A percentile compares a stretch with the other conserved stretches of the same genome.
Evolutionary conservation across 257 asterid species (phyloP).

Genomic region (Salvia hispanica): DNA sequence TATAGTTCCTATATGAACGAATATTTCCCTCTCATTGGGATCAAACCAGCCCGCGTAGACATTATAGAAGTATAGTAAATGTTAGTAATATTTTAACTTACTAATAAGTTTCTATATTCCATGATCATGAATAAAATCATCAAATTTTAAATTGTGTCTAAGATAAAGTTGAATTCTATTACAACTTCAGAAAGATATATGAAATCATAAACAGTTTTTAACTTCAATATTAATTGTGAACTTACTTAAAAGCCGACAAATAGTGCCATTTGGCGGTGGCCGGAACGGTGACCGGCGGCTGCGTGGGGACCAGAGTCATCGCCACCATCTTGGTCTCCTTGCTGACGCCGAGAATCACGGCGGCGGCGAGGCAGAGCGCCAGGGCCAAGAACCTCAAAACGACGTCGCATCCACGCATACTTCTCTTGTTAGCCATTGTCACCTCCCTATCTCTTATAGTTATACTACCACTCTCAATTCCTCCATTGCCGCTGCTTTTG

Average conservation of each 20-base stretch:
- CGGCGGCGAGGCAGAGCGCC: slow-evolving; percentile 49
- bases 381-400: slow-evolving; percentile 58
- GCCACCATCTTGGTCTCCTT: slow-evolving; percentile 47
- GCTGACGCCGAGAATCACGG: slow-evolving; percentile 56
- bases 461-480: slow-evolving; percentile 29
- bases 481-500: slow-evolving; percentile 29
- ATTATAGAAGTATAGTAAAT: too few species aligned
- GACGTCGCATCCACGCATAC: slow-evolving; percentile 45
- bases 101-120: too few species aligned
- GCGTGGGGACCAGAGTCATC: slow-evolving; percentile 43
- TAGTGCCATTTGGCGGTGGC: slow-evolving; percentile 62
- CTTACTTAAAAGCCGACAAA: slow-evolving; percentile 70
- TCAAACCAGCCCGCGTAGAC: too few species aligned
- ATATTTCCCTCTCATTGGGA: too few species aligned
- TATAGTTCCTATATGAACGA: too few species aligned
- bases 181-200: too few species aligned
- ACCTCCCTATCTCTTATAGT: not conserved
- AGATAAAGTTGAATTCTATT: too few species aligned
- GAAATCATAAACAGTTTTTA: too few species aligned
- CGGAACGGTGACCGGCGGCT: slow-evolving; percentile 58
- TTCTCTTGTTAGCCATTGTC: slow-evolving; percentile 46
- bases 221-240: too few species aligned
- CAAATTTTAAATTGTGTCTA: too few species aligned
- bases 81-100: too few species aligned
- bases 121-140: too few species aligned